Percentiles rank a stretch among this genome's conserved stretches.
Conservation (phyloP, 495 filamentous ascomycete genomes). For the Podospora comata region DNA sequence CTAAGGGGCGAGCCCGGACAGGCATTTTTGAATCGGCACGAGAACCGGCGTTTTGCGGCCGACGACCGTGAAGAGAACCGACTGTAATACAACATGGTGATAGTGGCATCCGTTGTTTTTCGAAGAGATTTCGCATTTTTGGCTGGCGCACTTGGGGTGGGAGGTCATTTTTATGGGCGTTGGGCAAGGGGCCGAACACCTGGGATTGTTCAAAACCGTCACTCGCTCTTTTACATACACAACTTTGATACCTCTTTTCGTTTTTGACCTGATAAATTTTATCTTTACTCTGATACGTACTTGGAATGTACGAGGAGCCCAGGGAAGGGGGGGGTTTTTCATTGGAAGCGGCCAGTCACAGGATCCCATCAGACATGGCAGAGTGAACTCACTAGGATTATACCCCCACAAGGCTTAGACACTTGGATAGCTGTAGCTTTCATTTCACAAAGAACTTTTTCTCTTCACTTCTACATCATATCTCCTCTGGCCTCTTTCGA, state of each 20-base stretch:
- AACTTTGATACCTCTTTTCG: conserved; percentile 22
- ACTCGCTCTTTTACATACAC: neutral
- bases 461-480: neutral
- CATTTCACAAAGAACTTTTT: neutral
- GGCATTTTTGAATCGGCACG: neutral
- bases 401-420: neutral
- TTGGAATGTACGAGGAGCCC: neutral
- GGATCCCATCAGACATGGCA: neutral
- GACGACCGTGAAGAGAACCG: neutral
- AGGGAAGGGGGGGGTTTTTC: neutral
- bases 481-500: neutral
- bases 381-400: neutral
- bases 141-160: neutral
- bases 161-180: neutral
- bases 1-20: neutral
- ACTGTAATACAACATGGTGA: neutral
- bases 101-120: neutral
- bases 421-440: neutral
- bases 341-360: neutral
- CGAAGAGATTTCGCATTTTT: neutral
- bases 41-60: neutral
- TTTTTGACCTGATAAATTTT: neutral
- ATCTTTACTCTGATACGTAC: neutral
- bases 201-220: neutral
- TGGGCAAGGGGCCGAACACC: neutral